Evolutionary conservation across 305 asterid species (phyloP).

Genomic region (Fraxinus albicans): DNA sequence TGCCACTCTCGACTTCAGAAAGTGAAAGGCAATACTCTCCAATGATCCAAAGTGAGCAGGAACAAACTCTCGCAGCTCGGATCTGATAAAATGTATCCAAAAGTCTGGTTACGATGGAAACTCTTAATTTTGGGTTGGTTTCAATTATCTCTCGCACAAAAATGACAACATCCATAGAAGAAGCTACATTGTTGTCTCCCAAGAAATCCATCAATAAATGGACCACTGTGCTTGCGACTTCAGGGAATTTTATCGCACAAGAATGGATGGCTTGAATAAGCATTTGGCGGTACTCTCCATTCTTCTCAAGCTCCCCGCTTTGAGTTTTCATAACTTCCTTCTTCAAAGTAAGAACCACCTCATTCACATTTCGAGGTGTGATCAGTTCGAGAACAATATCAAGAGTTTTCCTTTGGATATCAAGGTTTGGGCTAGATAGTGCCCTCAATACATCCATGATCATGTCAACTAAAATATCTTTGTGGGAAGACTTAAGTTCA

Average conservation of each 20-base stretch:
- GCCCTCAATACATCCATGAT: conserved; percentile 98
- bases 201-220: conserved; percentile 95
- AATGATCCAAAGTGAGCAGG: conserved; percentile 63
- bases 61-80: conserved; percentile 90
- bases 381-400: conserved; percentile 90
- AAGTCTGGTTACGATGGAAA: conserved; percentile 77
- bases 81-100: conserved; percentile 95
- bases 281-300: conserved; percentile 55
- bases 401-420: conserved; percentile 82
- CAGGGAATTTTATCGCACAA: conserved; percentile 96
- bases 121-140: conserved; percentile 89
- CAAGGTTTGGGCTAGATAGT: conserved; percentile 87
- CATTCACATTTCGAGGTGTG: conserved; percentile 82
- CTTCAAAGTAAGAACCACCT: conserved; percentile 87
- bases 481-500: conserved; percentile 80
- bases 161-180: conserved; percentile 86
- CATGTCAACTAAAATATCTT: conserved; percentile 83
- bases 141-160: conserved; percentile 93
- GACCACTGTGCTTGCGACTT: conserved; percentile 97
- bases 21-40: conserved; percentile 92
- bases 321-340: conserved; percentile 97
- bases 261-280: conserved; percentile 80
- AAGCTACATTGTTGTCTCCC: conserved; percentile 95
- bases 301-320: conserved; percentile 58
- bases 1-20: conserved; percentile 83